A percentile compares a stretch with the other conserved stretches of the same genome.
Conservation (phyloP, 164 flowering plant species). For the Houttuynia cordata region DNA sequence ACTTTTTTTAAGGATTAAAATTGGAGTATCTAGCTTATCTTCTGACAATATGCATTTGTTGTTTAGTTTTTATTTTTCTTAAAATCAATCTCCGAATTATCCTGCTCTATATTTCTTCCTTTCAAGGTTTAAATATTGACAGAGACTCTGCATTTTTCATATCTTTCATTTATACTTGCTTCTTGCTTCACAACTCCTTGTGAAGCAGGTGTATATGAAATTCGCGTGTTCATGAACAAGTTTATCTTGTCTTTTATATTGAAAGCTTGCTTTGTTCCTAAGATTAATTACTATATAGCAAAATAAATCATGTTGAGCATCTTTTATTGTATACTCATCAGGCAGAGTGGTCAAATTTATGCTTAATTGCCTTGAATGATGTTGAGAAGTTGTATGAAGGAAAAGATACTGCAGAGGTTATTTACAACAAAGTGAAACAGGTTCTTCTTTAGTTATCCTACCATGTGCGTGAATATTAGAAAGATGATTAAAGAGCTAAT, state of each 20-base stretch:
- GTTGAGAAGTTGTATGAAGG: conserved; percentile 52
- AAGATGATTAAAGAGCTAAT: neutral
- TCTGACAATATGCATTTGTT: too few relatives aligned
- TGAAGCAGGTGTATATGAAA: too few relatives aligned
- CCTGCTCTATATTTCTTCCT: neutral
- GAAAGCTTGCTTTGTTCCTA: neutral
- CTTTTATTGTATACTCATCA: conserved; percentile 16
- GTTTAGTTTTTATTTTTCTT: too few relatives aligned
- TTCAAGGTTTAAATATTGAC: neutral
- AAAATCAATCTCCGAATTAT: too few relatives aligned
- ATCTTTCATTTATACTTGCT: too few relatives aligned
- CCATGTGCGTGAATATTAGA: neutral
- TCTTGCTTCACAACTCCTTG: neutral
- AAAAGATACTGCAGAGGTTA: conserved; percentile 45
- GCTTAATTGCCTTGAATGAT: conserved; percentile 44
- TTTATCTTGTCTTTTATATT: neutral
- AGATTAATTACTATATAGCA: too few relatives aligned
- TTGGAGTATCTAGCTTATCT: too few relatives aligned
- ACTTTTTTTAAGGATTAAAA: too few relatives aligned
- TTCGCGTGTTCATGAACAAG: neutral
- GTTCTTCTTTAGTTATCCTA: conserved; percentile 14
- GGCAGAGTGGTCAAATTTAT: conserved; percentile 76
- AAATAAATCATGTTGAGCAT: too few relatives aligned
- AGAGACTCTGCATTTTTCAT: neutral
- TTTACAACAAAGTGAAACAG: conserved; percentile 59